Base-by-base conservation (phyloP, 1,284 basidiomycete species). In the Pseudozyma sp. region DNA sequence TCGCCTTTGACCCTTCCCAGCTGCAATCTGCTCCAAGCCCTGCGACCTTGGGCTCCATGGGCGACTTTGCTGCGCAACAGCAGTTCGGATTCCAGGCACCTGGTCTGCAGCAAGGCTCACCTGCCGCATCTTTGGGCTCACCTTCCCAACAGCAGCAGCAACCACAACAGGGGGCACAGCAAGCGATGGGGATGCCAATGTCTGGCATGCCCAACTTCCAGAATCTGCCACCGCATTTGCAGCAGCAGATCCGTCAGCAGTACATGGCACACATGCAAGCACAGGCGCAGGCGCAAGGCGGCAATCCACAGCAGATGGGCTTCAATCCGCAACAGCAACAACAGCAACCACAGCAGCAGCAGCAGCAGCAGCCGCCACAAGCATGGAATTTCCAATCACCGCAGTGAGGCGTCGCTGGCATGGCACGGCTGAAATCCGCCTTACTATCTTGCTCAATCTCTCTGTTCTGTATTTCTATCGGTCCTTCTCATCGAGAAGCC, bases 231-330 rank as follows among this genome's bases (percentile, higher is more conserved):
- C 74, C 74, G 17, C 68, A 73, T 40, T 13, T 76, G 35, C 74
- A 76, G 52, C 69, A 73, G 42, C 69, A 73, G 54, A 65, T 76
- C 8, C 58, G 66, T 13, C 69, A 76, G 48, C 74, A 76, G 65
- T 74, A 74, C 42, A 54, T 69, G 52, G 67, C 63, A 5, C 72
- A 75, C 8, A 44, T 75, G 48, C 72, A 74, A 45, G 61, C 71
- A 17, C 66, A 73, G 39, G 54, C 54, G 19, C 54, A 59, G 49
- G 39, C 46, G 19, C 59, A 65, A 24, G 51, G 54, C 6, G 51
- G 44, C 14, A 55, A 54, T 9, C 40, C 50, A 29, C 64, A 66
- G 45, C 62, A 60, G 24, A 53, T 51, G 17, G 51, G 63, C 0
- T 57, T 52, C 37, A 47, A 46, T 19, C 52, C 51, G 24, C 59